Evolutionary conservation across 495 filamentous ascomycete species (phyloP).

Genomic region (Rusavskia elegans): DNA sequence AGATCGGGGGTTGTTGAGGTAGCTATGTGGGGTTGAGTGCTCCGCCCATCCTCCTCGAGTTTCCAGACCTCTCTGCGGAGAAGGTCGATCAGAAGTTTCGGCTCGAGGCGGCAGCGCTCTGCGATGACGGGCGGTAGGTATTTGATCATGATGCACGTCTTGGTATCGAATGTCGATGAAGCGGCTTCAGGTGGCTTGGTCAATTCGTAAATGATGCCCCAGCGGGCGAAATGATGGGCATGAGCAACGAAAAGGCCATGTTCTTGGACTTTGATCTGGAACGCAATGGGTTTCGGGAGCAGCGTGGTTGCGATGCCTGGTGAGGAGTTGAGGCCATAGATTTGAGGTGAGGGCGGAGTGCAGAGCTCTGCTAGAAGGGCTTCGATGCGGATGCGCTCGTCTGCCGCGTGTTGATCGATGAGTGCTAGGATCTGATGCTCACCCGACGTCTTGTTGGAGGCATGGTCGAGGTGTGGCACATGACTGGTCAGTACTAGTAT

Average conservation of each 20-base stretch:
- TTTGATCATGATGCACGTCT: slow-evolving; percentile 28
- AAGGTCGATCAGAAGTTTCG: slow-evolving; percentile 49
- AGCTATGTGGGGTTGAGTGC: not conserved
- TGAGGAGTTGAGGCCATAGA: slow-evolving; percentile 5
- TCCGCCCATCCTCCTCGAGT: slow-evolving; percentile 19
- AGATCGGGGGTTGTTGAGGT: not conserved
- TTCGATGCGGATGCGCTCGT: slow-evolving; percentile 77
- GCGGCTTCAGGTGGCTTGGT: not conserved
- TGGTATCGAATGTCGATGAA: not conserved
- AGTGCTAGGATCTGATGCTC: slow-evolving; percentile 40
- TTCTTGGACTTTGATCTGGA: slow-evolving; percentile 46
- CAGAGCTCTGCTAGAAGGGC: slow-evolving; percentile 40
- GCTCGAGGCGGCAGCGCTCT: slow-evolving; percentile 60
- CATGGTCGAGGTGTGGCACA: not conserved
- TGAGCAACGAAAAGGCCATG: slow-evolving; percentile 35
- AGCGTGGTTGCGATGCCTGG: slow-evolving; percentile 12
- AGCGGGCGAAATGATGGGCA: slow-evolving; percentile 39
- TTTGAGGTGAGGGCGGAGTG: slow-evolving; percentile 3
- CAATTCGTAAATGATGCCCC: slow-evolving; percentile 55
- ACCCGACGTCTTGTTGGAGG: not conserved
- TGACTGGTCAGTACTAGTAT: slow-evolving; percentile 47
- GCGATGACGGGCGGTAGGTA: slow-evolving; percentile 54
- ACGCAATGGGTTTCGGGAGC: slow-evolving; percentile 37
- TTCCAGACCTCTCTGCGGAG: slow-evolving; percentile 63
- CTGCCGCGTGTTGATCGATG: slow-evolving; percentile 89